Base-by-base conservation (phyloP, 495 filamentous ascomycete genomes). In the Penicillium nucicola region DNA sequence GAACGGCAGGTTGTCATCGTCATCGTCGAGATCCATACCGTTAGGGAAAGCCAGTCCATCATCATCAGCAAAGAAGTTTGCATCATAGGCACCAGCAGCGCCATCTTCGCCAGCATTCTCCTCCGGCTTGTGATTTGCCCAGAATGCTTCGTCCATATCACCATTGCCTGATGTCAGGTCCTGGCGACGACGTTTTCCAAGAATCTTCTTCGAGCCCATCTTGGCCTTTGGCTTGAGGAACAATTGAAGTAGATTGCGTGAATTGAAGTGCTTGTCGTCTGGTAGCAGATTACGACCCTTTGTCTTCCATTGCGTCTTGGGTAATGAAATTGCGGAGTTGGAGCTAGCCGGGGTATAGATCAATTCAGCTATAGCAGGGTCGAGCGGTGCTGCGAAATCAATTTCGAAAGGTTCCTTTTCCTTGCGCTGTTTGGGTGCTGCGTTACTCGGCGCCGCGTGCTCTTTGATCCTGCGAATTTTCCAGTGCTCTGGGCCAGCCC, bases 401-500 rank as follows among this genome's bases (percentile, higher is more conserved):
- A 99, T 95, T 60, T 92, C 88, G 58, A 97, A 97, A 0, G 87
- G 86, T 61, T 97, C 93, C 63, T 96, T 97, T 64, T 97, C 95
- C 66, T 97, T 97, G 42, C 90, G 77, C 53, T 61, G 75, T 49
- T 74, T 80, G 45, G 66, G 72, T 46, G 72, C 79, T 50, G 79
- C 76, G 50, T 77, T 70, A 31, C 74, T 78, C 12, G 78, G 71
- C 28, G 87, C 89, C 48, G 79, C 83, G 51, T 80, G 77, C 48
- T 93, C 88, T 68, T 96, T 96, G 66, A 98, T 92, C 63, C 86
- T 88, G 35, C 89, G 79, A 59, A 99, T 97, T 57, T 92, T 83
- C 93, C 93, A 99, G 69, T 99, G 95, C 65, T 99, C 95, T 32
- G 93, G 93, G 40, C 90, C 95, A n/a, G 89, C 90, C 93, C 93